Percentiles rank a stretch among this genome's conserved stretches.
Evolutionary conservation across 495 filamentous ascomycete species (phyloP).

Genomic region (Bacidia gigantensis): DNA sequence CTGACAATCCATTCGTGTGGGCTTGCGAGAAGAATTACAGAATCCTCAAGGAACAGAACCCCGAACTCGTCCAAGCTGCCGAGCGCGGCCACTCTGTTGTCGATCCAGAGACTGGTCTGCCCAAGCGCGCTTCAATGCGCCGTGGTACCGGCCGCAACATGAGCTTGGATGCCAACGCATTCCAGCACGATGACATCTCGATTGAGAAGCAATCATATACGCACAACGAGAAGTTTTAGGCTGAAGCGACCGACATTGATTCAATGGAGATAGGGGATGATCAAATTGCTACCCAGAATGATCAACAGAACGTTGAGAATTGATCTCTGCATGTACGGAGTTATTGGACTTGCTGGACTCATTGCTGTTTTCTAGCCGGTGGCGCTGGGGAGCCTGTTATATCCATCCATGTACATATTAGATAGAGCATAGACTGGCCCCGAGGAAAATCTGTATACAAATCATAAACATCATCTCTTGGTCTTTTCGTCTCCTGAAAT

Average conservation of each 20-base stretch:
- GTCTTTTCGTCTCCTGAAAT: too few relatives aligned
- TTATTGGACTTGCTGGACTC: not conserved
- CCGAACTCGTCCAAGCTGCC: conserved; percentile 31
- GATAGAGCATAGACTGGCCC: not conserved
- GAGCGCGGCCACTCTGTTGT: conserved; percentile 34
- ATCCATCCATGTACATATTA: not conserved
- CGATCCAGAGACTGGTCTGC: conserved; percentile 33
- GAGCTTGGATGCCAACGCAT: conserved; percentile 18
- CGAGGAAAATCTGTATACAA: not conserved
- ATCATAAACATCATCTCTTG: not conserved
- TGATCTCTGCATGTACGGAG: not conserved
- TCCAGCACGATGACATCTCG: conserved; percentile 11
- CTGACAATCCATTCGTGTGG: conserved; percentile 45
- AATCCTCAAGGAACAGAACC: conserved; percentile 39
- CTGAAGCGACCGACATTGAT: not conserved
- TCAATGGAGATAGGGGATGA: not conserved
- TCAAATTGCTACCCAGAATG: not conserved
- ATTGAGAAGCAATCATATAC: conserved; percentile 20
- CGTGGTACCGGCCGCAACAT: conserved; percentile 17
- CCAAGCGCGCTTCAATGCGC: conserved; percentile 11
- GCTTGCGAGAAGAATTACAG: conserved; percentile 48
- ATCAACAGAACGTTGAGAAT: not conserved
- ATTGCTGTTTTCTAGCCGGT: not conserved
- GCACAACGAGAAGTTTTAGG: conserved; percentile 11
- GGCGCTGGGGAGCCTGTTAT: not conserved